Evolutionary conservation across 1,284 basidiomycete genomes (phyloP).

Genomic region (Sporisorium exsertum): DNA sequence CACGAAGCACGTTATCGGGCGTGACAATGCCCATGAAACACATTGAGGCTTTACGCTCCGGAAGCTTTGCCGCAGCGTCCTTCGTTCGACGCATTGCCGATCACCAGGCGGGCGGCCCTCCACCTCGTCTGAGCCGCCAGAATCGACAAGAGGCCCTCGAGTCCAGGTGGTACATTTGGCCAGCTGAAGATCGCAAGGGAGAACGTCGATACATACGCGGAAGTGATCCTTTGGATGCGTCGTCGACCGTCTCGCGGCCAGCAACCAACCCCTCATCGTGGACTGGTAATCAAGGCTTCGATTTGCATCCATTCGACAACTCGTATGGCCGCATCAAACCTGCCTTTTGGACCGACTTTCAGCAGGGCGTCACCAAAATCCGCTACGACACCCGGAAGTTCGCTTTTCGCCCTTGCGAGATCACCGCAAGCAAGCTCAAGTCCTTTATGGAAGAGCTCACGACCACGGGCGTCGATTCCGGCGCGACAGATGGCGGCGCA

Average conservation of each 20-base stretch:
- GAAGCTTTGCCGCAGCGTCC: conserved; percentile 14
- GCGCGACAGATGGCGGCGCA: neutral
- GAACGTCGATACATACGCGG: conserved; percentile 3
- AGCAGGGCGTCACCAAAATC: conserved; percentile 40
- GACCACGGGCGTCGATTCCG: neutral
- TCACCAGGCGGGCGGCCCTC: neutral
- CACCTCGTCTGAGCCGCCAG: conserved; percentile 1
- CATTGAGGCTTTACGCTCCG: conserved; percentile 35
- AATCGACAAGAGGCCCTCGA: neutral
- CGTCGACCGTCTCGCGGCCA: neutral
- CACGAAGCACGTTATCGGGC: conserved; percentile 36
- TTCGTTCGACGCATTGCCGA: conserved; percentile 6
- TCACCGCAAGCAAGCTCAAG: conserved; percentile 48
- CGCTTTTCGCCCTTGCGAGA: conserved; percentile 57
- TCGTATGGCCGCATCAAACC: conserved; percentile 17
- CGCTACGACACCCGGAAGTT: conserved; percentile 63
- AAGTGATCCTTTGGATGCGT: neutral
- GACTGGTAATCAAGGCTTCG: neutral
- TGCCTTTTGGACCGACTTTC: conserved; percentile 4
- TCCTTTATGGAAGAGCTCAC: conserved; percentile 49
- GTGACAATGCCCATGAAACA: conserved; percentile 37
- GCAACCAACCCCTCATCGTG: neutral
- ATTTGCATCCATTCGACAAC: conserved; percentile 10
- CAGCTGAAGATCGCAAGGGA: neutral
- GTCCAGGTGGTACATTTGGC: conserved; percentile 9